These are phyloP conservation scores for Geranium brycei DNA, from an alignment of 345 rosid species.

Conservation along the genomic window DNA sequence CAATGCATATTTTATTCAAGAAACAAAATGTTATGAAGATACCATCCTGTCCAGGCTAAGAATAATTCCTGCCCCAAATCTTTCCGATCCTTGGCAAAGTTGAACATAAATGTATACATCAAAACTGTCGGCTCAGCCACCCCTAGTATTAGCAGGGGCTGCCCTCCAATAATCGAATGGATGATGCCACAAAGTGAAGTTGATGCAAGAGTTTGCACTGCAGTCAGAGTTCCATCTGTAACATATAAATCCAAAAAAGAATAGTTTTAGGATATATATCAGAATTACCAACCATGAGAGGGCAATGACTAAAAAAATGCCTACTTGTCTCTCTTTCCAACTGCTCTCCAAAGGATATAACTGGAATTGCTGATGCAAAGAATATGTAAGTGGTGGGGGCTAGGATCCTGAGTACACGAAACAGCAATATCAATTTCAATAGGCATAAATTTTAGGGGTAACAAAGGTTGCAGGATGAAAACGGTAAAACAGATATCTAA, in stretches of 20 bases:
- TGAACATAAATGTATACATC: slow-evolving; percentile 55
- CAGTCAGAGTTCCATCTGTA: slow-evolving; percentile 47
- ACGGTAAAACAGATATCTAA: background rate
- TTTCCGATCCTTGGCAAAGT: slow-evolving; percentile 44
- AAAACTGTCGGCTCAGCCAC: slow-evolving; percentile 58
- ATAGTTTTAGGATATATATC: background rate
- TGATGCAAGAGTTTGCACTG: slow-evolving; percentile 54
- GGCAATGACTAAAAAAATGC: background rate
- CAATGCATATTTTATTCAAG: background rate
- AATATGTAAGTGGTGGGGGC: slow-evolving; percentile 67
- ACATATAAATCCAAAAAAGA: slow-evolving; percentile 8
- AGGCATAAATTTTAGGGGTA: background rate
- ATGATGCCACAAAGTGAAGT: slow-evolving; percentile 48
- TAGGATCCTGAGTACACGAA: slow-evolving; percentile 37
- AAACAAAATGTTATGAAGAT: slow-evolving; percentile 7
- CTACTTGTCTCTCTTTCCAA: slow-evolving; percentile 41
- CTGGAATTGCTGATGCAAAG: slow-evolving; percentile 57
- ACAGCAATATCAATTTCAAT: slow-evolving; percentile 9
- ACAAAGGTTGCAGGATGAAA: background rate
- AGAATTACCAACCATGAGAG: slow-evolving; percentile 4
- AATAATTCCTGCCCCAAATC: slow-evolving; percentile 47
- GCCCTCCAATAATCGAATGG: slow-evolving; percentile 49
- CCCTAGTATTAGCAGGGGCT: slow-evolving; percentile 52
- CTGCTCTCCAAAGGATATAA: slow-evolving; percentile 56
- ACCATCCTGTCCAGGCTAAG: slow-evolving; percentile 65